Base-by-base conservation (phyloP, 2,329 filamentous ascomycete genomes). In the Pseudonectria buxi region DNA sequence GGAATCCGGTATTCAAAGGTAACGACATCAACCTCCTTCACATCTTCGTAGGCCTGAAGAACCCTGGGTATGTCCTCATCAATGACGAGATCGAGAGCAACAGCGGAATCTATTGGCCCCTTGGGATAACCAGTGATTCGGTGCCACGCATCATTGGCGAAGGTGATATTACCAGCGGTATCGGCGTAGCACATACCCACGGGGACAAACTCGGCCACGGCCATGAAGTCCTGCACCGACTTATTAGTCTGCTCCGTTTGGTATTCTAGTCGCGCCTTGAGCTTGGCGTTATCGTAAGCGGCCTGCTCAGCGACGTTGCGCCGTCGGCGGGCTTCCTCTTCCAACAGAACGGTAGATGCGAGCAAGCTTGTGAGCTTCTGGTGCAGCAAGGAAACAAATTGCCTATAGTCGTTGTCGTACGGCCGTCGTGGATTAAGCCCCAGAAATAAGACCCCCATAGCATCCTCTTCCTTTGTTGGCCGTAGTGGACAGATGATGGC, bases 131-230 rank as follows among this genome's bases (percentile, higher is more conserved):
- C 69, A 2, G 69, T 72, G 25, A 76, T 72, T 26, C 65, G 63
- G 46, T 71, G 66, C 64, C 69, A 87, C 7, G 79, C 76, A 32
- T 83, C 74, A 49, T 88, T 88, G 40, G 80, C 82, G 53, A 82
- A 86, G 1, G 72, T 76, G 38, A 87, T 74, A 26, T 73, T 71
- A 10, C 82, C 83, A 32, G 71, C 64, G 2, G 70, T 66, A 50
- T 83, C 74, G 10, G 79, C 76, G 39, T 87, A 83, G 50, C 81
- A 84, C 61, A 87, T 80, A 13, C 83, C 83, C 2, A 85, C 78
- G 0, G 83, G 83, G 3, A 83, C 78, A 33, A 86, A 80, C 47
- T 86, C 81, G 3, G 82, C 78, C 59, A 87, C 81, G 5, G 76
- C 68, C 7, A 78, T 78, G 45, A 86, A 86, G 36, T 78, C 75